Base-by-base conservation (phyloP, 345 rosid genomes). In the Crucihimalaya himalaica region DNA sequence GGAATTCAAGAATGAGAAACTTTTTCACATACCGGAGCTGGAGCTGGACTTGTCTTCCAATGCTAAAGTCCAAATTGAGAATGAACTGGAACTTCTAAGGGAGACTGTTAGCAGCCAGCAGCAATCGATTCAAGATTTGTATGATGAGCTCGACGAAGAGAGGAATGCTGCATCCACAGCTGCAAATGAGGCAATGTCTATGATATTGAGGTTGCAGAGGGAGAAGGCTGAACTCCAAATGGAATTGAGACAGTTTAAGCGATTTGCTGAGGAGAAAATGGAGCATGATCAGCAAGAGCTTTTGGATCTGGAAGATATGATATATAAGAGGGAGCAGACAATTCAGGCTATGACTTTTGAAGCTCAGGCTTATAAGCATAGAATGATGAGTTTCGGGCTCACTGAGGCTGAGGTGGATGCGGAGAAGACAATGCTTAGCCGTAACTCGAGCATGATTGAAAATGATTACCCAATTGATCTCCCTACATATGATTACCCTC, bases 171-270 rank as follows among this genome's bases (percentile, higher is more conserved):
- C 99, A 0, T 89, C 97, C 0, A 79, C 97, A 2, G 99, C 99
- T 63, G 98, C 98, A 2, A 92, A 79, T 66, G 99, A 96, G 83
- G 96, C 98, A 2, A 96, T 96, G 99, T 92, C 96, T 7, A 96
- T 96, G 99, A 96, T 96, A 68, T 43, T 92, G 83, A 90, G 88
- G 82, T 75, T 96, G 83, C 98, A 96, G 83, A 90, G 91, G 76
- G 98, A 96, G 79, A 96, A 96, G 82, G 98, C 99, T 0, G 99
- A 92, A 73, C 76, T 86, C 40, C 91, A 89, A 68, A 96, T 96
- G 99, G 99, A 96, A 68, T 77, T 94, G 8, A 78, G 94, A 52
- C 99, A 96, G 75, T 96, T 92, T 71, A 92, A 90, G 83, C 94
- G 91, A 2, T 90, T 86, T 55, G 85, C 85, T 0, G 97, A 92